Evolutionary conservation across 2,329 filamentous ascomycete species (phyloP).

Genomic region (Hypoxylon rubiginosum): DNA sequence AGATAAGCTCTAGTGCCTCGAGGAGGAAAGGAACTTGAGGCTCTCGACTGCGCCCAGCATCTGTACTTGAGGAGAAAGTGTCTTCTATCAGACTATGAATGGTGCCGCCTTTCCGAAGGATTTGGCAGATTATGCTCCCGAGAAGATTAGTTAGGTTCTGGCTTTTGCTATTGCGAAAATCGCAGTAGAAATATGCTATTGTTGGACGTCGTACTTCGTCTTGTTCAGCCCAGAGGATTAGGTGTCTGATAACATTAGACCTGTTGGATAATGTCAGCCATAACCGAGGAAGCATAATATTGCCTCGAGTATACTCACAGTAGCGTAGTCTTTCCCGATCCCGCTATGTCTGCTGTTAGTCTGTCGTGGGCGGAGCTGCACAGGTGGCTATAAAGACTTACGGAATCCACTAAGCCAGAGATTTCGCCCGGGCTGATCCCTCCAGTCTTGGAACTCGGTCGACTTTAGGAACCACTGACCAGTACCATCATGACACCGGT

Average conservation of each 20-base stretch:
- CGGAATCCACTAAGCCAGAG: slow-evolving; percentile 26
- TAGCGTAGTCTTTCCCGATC: slow-evolving; percentile 20
- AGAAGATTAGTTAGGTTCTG: slow-evolving; percentile 16
- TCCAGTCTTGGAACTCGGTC: slow-evolving; percentile 14
- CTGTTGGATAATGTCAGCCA: background rate
- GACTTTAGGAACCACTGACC: slow-evolving; percentile 22
- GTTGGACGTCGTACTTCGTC: slow-evolving; percentile 11
- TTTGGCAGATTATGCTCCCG: slow-evolving; percentile 15
- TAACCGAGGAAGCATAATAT: background rate
- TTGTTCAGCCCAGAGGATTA: slow-evolving; percentile 15
- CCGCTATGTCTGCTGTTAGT: slow-evolving; percentile 3
- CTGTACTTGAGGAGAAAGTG: slow-evolving; percentile 5
- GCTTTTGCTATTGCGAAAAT: slow-evolving; percentile 18
- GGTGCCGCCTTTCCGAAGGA: slow-evolving; percentile 4
- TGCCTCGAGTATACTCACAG: slow-evolving; percentile 2
- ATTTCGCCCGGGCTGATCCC: slow-evolving; percentile 1
- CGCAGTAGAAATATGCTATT: slow-evolving; percentile 25
- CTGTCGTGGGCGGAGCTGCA: background rate
- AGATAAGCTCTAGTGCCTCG: slow-evolving; percentile 4
- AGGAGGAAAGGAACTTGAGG: slow-evolving; percentile 15
- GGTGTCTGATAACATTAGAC: slow-evolving; percentile 7
- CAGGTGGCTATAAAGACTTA: background rate
- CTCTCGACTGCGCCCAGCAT: slow-evolving; percentile 12
- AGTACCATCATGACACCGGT: slow-evolving; percentile 19
- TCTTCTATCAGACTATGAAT: slow-evolving; percentile 10